These are phyloP conservation scores for Grigorovia humatica DNA, from an alignment of 805 yeast species.

Conservation along the genomic window DNA sequence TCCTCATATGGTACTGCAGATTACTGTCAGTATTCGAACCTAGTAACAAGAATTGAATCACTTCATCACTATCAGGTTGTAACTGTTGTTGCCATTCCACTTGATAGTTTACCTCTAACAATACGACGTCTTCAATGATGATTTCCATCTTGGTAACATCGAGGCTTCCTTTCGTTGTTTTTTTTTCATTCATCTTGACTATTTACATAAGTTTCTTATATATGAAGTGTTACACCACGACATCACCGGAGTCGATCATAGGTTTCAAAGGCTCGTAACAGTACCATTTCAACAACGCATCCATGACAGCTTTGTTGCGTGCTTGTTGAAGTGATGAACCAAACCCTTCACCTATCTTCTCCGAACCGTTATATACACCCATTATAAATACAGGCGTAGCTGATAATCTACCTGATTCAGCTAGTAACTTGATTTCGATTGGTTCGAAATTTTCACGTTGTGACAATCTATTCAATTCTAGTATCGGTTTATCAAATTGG, in stretches of 20 bases:
- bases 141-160: not conserved
- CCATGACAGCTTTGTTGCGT: conserved; percentile 82
- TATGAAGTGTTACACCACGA: conserved; percentile 27
- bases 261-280: conserved; percentile 78
- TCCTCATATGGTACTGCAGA: not conserved
- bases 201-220: conserved; percentile 5
- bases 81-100: conserved; percentile 4
- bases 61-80: not conserved
- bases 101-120: conserved; percentile 9
- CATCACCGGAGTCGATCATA: conserved; percentile 36
- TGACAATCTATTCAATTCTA: conserved; percentile 70
- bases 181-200: not conserved
- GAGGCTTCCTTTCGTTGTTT: not conserved
- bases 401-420: conserved; percentile 88
- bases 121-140: conserved; percentile 1
- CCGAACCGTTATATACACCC: conserved; percentile 78
- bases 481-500: conserved; percentile 73
- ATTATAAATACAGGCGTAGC: conserved; percentile 79
- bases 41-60: not conserved
- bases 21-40: not conserved
- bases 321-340: conserved; percentile 89
- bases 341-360: conserved; percentile 85
- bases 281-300: conserved; percentile 86
- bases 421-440: conserved; percentile 73
- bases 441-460: conserved; percentile 61